These are phyloP conservation scores for Phytopythium vexans DNA, from an alignment of 352 stramenopile genomes.

Conservation along the genomic window DNA sequence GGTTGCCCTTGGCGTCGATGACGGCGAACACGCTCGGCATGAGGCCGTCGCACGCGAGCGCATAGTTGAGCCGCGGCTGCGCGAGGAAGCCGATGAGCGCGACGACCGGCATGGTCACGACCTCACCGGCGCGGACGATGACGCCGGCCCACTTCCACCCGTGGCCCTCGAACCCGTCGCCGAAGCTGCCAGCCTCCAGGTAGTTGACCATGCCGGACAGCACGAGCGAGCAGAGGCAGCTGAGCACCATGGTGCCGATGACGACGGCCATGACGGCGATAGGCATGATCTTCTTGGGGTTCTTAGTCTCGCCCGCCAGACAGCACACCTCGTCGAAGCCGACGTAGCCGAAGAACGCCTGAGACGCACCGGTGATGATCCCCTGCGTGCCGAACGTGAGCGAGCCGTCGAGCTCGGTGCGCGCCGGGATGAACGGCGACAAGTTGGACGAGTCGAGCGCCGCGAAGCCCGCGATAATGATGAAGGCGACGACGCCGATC, in stretches of 20 bases:
- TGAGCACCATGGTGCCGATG: conserved; percentile 64
- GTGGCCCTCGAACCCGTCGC: conserved; percentile 18
- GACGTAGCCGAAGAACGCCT: conserved; percentile 92
- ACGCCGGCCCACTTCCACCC: conserved; percentile 20
- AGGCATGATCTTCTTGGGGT: conserved; percentile 80
- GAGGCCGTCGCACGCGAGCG: conserved; percentile 87
- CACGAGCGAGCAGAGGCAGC: conserved; percentile 54
- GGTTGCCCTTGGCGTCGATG: conserved; percentile 63
- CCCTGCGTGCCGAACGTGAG: conserved; percentile 48
- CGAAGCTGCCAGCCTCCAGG: conserved; percentile 26
- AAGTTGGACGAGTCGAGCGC: conserved; percentile 81
- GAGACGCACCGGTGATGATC: conserved; percentile 81
- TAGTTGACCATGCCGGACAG: conserved; percentile 71
- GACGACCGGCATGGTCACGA: conserved; percentile 84
- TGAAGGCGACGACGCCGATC: conserved; percentile 81
- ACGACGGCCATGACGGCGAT: conserved; percentile 79
- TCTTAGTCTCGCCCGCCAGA: conserved; percentile 72
- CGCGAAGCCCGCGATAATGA: conserved; percentile 82
- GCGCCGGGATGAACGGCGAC: conserved; percentile 74
- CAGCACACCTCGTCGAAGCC: conserved; percentile 94
- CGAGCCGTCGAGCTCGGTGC: conserved; percentile 14
- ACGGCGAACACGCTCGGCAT: conserved; percentile 83
- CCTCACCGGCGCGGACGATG: conserved; percentile 29
- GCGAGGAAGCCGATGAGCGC: conserved; percentile 88
- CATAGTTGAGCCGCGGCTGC: conserved; percentile 87